These are phyloP conservation scores for Kwoniella sp. DNA, from an alignment of 768 basidiomycete species.

Conservation along the genomic window DNA sequence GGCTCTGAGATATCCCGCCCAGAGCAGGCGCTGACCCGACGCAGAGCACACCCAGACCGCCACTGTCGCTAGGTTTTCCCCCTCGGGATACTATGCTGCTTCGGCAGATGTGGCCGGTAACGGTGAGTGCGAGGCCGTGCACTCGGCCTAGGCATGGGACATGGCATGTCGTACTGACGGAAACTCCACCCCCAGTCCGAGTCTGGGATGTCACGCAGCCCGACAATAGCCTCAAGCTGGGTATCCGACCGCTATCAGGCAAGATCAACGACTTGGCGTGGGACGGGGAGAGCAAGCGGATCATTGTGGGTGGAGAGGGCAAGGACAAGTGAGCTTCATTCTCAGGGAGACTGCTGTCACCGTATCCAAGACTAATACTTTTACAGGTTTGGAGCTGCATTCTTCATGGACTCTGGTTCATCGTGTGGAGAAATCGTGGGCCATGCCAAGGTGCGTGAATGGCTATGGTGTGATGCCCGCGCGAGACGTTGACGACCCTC, in stretches of 20 bases:
- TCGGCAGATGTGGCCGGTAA: slow-evolving; percentile 78
- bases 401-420: slow-evolving; percentile 57
- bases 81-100: slow-evolving; percentile 91
- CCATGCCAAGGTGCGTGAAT: slow-evolving; percentile 70
- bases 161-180: neutral
- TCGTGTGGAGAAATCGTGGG: slow-evolving; percentile 84
- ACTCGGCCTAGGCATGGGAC: neutral
- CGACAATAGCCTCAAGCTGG: slow-evolving; percentile 68
- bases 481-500: neutral
- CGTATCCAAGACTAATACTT: neutral
- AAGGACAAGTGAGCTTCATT: slow-evolving; percentile 64
- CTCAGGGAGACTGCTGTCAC: too few species aligned
- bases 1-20: neutral
- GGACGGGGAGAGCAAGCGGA: slow-evolving; percentile 95
- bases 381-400: slow-evolving; percentile 44
- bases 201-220: slow-evolving; percentile 91
- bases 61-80: slow-evolving; percentile 85
- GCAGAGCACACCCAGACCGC: slow-evolving; percentile 73
- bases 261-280: slow-evolving; percentile 86
- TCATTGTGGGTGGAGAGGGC: slow-evolving; percentile 89
- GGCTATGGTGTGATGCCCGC: too few species aligned
- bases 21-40: neutral
- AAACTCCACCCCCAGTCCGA: slow-evolving; percentile 57
- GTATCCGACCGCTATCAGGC: slow-evolving; percentile 44
- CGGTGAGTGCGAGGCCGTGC: slow-evolving; percentile 54